Percentiles rank a stretch among this genome's conserved stretches.
These are phyloP conservation scores for Trichophyton mentagrophytes DNA, from an alignment of 2,329 filamentous ascomycete species.

Conservation along the genomic window DNA sequence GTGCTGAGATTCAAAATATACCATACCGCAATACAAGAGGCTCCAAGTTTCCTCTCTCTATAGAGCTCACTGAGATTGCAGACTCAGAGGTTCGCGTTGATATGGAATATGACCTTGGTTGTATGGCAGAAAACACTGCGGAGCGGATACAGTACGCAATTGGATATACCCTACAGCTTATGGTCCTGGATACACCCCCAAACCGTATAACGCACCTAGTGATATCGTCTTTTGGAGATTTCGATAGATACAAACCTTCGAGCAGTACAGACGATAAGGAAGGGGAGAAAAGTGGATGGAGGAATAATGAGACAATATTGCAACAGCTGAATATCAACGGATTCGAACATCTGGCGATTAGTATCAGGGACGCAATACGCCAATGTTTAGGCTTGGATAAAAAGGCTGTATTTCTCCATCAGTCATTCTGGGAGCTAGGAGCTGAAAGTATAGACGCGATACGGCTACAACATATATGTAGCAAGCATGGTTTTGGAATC, in stretches of 20 bases:
- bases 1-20: not conserved
- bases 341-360: not conserved
- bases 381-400: not conserved
- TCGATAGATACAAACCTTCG: not conserved
- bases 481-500: not conserved
- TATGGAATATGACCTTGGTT: not conserved
- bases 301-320: not conserved
- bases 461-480: conserved; percentile 3
- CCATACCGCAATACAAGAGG: not conserved
- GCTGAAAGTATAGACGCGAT: conserved; percentile 4
- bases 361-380: not conserved
- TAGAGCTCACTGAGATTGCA: not conserved
- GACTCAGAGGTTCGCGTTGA: not conserved
- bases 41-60: not conserved
- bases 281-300: not conserved
- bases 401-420: not conserved
- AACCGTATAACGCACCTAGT: not conserved
- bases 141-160: not conserved
- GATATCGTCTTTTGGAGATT: not conserved
- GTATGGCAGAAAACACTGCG: not conserved
- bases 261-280: not conserved
- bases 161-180: not conserved
- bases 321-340: not conserved
- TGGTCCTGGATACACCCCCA: not conserved
- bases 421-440: conserved; percentile 3